These are phyloP conservation scores for Capsella rubella DNA, from an alignment of 441 rosid species.

Conservation along the genomic window DNA sequence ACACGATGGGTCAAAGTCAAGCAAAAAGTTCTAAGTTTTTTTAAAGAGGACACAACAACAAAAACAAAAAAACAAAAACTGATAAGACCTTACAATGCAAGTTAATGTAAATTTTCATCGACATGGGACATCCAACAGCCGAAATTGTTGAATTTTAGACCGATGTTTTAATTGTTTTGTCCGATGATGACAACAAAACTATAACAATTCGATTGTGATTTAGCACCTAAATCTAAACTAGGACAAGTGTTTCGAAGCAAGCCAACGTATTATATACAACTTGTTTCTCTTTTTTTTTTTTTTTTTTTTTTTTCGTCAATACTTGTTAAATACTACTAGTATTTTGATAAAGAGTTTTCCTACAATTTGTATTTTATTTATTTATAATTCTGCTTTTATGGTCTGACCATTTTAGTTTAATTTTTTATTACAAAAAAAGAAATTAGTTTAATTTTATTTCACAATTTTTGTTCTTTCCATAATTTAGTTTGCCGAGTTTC, in stretches of 20 bases:
- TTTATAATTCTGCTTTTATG: too few relatives aligned
- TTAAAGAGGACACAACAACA: too few relatives aligned
- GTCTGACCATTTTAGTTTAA: too few relatives aligned
- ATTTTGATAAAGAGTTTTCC: not conserved
- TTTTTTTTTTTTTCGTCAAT: not conserved
- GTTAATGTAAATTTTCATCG: constrained; percentile 10
- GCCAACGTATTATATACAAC: not conserved
- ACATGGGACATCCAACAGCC: constrained; percentile 27
- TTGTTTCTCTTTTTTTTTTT: not conserved
- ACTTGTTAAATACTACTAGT: not conserved
- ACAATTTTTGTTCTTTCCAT: too few relatives aligned
- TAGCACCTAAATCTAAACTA: not conserved
- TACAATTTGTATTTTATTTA: not conserved
- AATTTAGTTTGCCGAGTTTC: too few relatives aligned
- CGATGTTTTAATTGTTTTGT: constrained; percentile 14
- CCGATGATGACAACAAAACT: constrained; percentile 19
- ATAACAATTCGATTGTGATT: constrained; percentile 26
- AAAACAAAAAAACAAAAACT: not conserved
- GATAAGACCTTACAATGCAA: constrained; percentile 3
- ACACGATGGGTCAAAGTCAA: constrained; percentile 24
- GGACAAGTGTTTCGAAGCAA: not conserved
- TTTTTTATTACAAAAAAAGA: too few relatives aligned
- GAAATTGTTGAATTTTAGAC: constrained; percentile 33
- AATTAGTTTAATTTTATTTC: too few relatives aligned
- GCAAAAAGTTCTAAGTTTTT: not conserved